Base-by-base conservation (phyloP, 345 rosid genomes). In the Atalantia buxifolia region DNA sequence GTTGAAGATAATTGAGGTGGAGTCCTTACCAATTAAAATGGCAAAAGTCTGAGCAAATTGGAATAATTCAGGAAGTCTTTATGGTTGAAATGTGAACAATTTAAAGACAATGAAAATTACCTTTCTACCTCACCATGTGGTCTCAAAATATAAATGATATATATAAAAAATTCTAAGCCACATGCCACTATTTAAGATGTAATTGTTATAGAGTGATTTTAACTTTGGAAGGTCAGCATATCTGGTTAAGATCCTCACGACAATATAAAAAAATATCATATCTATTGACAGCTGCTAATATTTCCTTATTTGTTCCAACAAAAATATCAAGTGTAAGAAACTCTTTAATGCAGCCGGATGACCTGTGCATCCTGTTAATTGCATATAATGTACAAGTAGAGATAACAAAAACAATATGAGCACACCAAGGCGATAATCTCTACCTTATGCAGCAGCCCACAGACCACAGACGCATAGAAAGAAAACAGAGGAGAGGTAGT, bases 1-100 rank as follows among this genome's bases (percentile, higher is more conserved):
- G 69, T 25, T 40, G 80, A 70, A 24, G 40, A 48, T 64, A 22
- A 45, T 53, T 19, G 76, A 24, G 42, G 38, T 50, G 72, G 57
- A 25, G 22, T 63, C 33, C 69, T 76, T 80, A 71, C 69, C 28
- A 69, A 70, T 42, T 31, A 62, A 59, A 33, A 30, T 22, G 48
- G 18, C 35, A 27, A 22, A 4, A 31, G 33, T 16, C 35, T 9
- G 18, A 48, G 27, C 12, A 21, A 48, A 18, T 22, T 19, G 9
- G 61, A 59, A 79, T 19, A 5, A 40, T 67, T 25, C 30, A 50
- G 25, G 8, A 27, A 30, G 33, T 21, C 13, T 53, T 55, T 14
- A 65, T 24, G 19, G 71, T 38, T n/a, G 8, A 22, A 40, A 68
- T 33, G 9, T 16, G 9, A 18, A 38, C 53, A 36, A 22, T 67